Conservation (phyloP, 768 basidiomycete genomes). For the Hemileccinum impolitum region DNA sequence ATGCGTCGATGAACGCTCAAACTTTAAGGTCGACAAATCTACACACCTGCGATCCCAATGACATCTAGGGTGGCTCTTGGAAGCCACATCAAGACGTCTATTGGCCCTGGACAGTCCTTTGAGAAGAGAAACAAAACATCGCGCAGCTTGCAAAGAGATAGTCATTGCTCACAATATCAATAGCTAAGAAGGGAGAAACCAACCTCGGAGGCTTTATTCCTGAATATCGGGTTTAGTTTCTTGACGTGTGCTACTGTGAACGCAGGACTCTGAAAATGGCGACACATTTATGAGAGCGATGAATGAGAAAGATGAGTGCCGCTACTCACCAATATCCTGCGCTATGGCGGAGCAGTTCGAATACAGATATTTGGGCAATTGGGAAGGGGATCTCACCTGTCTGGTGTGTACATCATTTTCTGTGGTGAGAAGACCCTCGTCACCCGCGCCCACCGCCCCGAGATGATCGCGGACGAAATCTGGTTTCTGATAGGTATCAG, state of each 20-base stretch:
- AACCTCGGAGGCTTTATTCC: conserved; percentile 53
- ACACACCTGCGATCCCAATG: conserved; percentile 65
- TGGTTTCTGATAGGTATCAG: conserved; percentile 62
- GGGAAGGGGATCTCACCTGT: conserved; percentile 35
- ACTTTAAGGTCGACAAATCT: neutral
- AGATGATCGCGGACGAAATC: conserved; percentile 51
- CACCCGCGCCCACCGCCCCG: conserved; percentile 49
- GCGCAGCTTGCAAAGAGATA: conserved; percentile 37
- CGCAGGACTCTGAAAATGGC: conserved; percentile 40
- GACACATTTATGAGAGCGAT: neutral
- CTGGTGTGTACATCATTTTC: conserved; percentile 56
- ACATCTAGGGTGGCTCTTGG: conserved; percentile 70
- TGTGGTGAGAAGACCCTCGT: conserved; percentile 46
- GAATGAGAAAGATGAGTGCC: neutral
- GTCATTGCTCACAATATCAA: neutral
- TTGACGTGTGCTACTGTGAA: conserved; percentile 50
- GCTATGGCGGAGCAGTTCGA: conserved; percentile 31
- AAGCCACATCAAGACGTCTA: conserved; percentile 66
- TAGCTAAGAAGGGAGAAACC: conserved; percentile 6
- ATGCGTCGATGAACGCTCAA: neutral
- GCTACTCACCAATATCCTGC: conserved; percentile 48
- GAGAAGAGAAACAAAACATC: conserved; percentile 38
- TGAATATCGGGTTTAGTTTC: conserved; percentile 54
- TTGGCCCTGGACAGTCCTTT: conserved; percentile 20
- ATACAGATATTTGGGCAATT: neutral